These are phyloP conservation scores for Malassezia obtusa DNA, from an alignment of 1,284 basidiomycete species.

Conservation along the genomic window DNA sequence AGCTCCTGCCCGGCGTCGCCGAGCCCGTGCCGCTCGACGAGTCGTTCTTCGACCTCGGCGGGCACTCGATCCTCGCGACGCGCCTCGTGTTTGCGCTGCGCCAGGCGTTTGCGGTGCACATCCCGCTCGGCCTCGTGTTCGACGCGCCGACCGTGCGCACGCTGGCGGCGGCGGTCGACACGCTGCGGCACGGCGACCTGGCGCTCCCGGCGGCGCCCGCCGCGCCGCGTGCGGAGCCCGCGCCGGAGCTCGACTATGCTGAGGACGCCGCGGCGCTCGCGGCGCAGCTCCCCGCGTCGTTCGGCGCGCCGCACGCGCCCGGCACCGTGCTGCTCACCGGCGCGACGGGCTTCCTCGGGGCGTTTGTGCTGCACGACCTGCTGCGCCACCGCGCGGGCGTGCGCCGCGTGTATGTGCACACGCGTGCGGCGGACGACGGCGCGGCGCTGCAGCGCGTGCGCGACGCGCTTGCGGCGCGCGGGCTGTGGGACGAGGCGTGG, in stretches of 20 bases:
- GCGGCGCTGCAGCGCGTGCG: constrained; percentile 64
- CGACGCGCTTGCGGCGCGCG: constrained; percentile 68
- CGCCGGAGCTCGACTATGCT: constrained; percentile 56
- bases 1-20: constrained; percentile 71
- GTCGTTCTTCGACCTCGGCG: constrained; percentile 95
- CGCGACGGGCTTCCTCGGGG: constrained; percentile 92
- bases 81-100: constrained; percentile 93
- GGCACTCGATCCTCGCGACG: constrained; percentile 95
- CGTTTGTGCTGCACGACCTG: constrained; percentile 77
- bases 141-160: constrained; percentile 75
- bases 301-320: constrained; percentile 13
- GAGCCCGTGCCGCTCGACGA: constrained; percentile 75
- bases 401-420: constrained; percentile 78
- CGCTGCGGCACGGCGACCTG: constrained; percentile 67
- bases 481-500: constrained; percentile 91
- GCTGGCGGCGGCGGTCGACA: constrained; percentile 72
- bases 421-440: constrained; percentile 62
- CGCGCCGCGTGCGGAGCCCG: constrained; percentile 29
- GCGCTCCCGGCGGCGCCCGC: constrained; percentile 52
- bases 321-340: constrained; percentile 88
- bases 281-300: constrained; percentile 39
- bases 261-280: constrained; percentile 66
- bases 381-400: constrained; percentile 58
- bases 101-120: constrained; percentile 80
- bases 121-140: constrained; percentile 85